Percentiles rank a stretch among this genome's conserved stretches.
These are phyloP conservation scores for Helianthus tuberosus DNA, from an alignment of 129 eudicot species.

Conservation along the genomic window DNA sequence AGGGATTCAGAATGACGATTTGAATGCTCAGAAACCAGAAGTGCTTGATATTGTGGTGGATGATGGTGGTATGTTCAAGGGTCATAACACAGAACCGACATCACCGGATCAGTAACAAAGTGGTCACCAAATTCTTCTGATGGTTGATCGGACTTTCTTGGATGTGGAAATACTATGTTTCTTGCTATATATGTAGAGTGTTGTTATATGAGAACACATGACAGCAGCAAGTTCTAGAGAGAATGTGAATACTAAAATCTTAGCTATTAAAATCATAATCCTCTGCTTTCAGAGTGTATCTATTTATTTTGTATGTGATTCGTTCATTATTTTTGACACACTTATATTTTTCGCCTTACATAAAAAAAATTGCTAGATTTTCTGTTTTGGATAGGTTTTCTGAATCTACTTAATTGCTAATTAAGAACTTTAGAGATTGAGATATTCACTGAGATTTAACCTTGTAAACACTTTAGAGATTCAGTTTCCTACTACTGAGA, in stretches of 20 bases:
- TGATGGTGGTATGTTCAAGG: constrained; percentile 24
- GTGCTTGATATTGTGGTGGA: constrained; percentile 60
- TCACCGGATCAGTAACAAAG: not conserved
- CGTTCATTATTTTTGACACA: not conserved
- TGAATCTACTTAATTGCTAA: too few relatives aligned
- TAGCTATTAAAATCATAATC: constrained; percentile 22
- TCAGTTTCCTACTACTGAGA: too few relatives aligned
- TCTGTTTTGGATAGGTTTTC: not conserved
- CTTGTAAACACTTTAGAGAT: too few relatives aligned
- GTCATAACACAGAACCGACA: not conserved
- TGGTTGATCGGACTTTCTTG: not conserved
- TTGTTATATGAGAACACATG: constrained; percentile 5
- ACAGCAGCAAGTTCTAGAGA: constrained; percentile 18
- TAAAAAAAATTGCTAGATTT: not conserved
- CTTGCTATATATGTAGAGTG: not conserved
- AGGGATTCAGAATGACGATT: constrained; percentile 48
- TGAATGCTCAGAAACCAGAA: constrained; percentile 49
- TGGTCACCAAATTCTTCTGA: not conserved
- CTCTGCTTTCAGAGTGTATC: constrained; percentile 9
- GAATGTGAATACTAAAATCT: constrained; percentile 42
- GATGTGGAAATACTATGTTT: not conserved
- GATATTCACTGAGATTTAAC: too few relatives aligned
- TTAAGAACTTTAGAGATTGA: too few relatives aligned
- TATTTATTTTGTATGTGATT: constrained; percentile 4
- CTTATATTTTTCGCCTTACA: not conserved